phyloP scores from a whole-genome alignment of 176 grass and related monocot genomes.

The Coix lacrymajobi region DNA sequence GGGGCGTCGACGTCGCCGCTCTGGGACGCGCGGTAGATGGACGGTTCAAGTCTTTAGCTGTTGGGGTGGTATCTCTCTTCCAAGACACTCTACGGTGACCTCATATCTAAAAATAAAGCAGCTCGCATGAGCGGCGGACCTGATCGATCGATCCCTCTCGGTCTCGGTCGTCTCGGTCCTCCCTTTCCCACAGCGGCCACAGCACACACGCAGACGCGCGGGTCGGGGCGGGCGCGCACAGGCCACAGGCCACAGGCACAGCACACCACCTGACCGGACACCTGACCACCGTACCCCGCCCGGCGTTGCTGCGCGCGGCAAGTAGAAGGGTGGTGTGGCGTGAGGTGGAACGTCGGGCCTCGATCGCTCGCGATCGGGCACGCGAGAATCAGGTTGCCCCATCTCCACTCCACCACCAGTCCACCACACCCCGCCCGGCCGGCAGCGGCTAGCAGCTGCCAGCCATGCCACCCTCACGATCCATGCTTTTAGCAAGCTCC shows the following conservation, averaged over 20 bases:
- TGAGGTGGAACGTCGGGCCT: constrained; percentile 68
- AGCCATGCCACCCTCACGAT: constrained; percentile 2
- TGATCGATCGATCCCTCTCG: background rate
- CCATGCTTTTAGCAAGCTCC: constrained; percentile 10
- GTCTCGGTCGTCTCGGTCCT: no score
- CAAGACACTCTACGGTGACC: constrained; percentile 90
- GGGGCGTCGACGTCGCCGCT: background rate
- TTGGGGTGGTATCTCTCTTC: constrained; percentile 70
- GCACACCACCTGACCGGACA: no score
- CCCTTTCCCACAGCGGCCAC: no score
- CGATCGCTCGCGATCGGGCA: background rate
- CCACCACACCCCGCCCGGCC: background rate
- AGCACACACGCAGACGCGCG: no score
- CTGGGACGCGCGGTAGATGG: constrained; percentile 14
- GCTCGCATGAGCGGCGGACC: no score
- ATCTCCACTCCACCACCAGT: constrained; percentile 80
- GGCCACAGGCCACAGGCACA: no score
- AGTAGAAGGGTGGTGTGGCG: constrained; percentile 9
- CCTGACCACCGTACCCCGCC: no score
- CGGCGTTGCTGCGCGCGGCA: background rate
- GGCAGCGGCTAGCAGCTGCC: background rate
- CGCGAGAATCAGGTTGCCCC: constrained; percentile 77
- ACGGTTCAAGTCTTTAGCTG: constrained; percentile 46
- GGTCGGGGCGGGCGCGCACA: no score
- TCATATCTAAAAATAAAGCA: constrained; percentile 31